Evolutionary conservation across 2,329 filamentous ascomycete genomes (phyloP).

Genomic region (Ophiocordyceps camponoti-rufipedis): DNA sequence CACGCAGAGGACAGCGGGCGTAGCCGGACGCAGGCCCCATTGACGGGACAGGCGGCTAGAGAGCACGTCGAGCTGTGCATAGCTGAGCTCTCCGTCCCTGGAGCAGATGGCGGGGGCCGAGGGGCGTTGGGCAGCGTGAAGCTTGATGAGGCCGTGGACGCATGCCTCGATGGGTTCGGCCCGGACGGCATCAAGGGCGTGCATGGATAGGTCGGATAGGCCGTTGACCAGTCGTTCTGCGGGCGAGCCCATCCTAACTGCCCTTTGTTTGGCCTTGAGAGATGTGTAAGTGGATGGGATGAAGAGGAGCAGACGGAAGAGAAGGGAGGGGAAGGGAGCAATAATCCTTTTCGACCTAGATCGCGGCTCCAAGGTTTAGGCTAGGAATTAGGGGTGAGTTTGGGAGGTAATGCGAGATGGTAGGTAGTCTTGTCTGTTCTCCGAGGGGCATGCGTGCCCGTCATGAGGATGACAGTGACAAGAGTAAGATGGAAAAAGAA

Average conservation of each 20-base stretch:
- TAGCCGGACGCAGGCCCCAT: constrained; percentile 1
- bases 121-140: not conserved
- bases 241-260: not conserved
- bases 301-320: not conserved
- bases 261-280: not conserved
- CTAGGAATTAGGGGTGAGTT: not conserved
- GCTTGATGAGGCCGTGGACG: constrained; percentile 2
- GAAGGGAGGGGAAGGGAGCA: not conserved
- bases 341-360: not conserved
- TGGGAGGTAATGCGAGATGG: too few relatives aligned
- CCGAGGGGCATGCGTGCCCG: not conserved
- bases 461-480: not conserved
- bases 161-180: constrained; percentile 1
- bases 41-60: constrained; percentile 1
- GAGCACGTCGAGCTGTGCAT: constrained; percentile 1
- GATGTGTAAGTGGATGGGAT: not conserved
- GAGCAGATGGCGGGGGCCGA: constrained; percentile 1
- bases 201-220: not conserved
- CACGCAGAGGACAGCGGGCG: constrained; percentile 2
- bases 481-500: not conserved
- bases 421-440: too few relatives aligned
- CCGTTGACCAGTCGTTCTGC: not conserved
- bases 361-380: not conserved
- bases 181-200: not conserved
- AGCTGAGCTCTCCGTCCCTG: constrained; percentile 2